phyloP scores from a whole-genome alignment of 2,329 filamentous ascomycete species.

The Fusarium sp. region DNA sequence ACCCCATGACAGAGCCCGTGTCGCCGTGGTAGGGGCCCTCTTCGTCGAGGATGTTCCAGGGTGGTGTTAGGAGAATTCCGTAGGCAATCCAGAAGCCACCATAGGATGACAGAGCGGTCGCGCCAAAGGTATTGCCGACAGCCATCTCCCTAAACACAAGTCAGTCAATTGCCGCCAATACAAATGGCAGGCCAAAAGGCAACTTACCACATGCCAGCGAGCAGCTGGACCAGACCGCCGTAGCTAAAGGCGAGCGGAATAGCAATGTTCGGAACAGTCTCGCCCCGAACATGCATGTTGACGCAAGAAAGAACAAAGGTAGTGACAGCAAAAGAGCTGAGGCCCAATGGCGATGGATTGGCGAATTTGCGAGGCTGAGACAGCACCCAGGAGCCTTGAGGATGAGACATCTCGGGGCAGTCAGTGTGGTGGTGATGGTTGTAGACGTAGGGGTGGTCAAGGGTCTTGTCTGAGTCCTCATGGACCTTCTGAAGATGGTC shows the following conservation, averaged over 20 bases:
- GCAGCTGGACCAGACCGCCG: slow-evolving; percentile 81
- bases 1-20: slow-evolving; percentile 73
- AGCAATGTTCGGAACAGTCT: slow-evolving; percentile 75
- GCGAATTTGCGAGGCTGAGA: slow-evolving; percentile 79
- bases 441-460: background rate
- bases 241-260: slow-evolving; percentile 80
- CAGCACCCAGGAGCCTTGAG: slow-evolving; percentile 71
- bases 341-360: slow-evolving; percentile 83
- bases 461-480: slow-evolving; percentile 13
- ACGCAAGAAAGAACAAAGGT: slow-evolving; percentile 83
- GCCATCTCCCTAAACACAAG: slow-evolving; percentile 80
- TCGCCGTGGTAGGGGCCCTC: slow-evolving; percentile 63
- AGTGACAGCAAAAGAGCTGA: slow-evolving; percentile 84
- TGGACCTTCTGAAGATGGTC: background rate
- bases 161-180: slow-evolving; percentile 10
- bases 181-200: background rate
- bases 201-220: slow-evolving; percentile 87
- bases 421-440: background rate
- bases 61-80: slow-evolving; percentile 78
- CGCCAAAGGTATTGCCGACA: slow-evolving; percentile 88
- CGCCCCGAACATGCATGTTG: slow-evolving; percentile 76
- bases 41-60: slow-evolving; percentile 70
- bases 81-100: slow-evolving; percentile 88
- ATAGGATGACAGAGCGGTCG: slow-evolving; percentile 84
- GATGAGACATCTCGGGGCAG: background rate